Percentiles rank a stretch among this genome's conserved stretches.
These are phyloP conservation scores for Hippophae tibetana DNA, from an alignment of 306 rosid genomes.

Conservation along the genomic window DNA sequence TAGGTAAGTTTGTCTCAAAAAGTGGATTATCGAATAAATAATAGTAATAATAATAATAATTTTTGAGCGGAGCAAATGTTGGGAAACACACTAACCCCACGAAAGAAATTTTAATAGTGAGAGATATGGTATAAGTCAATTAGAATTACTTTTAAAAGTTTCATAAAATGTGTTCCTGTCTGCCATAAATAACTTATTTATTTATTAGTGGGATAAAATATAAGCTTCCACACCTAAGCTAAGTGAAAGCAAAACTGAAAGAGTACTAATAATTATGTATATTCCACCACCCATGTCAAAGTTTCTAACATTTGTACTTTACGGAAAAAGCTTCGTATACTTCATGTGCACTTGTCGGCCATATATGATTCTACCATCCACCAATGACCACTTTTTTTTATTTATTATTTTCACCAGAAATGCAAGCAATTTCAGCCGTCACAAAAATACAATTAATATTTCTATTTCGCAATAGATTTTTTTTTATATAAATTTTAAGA, in stretches of 20 bases:
- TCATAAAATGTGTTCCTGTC: conserved; percentile 62
- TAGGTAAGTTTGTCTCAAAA: too few species aligned
- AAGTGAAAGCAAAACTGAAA: not conserved
- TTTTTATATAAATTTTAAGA: too few species aligned
- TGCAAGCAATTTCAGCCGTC: too few species aligned
- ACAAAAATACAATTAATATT: too few species aligned
- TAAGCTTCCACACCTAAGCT: conserved; percentile 52
- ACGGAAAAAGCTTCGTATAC: conserved; percentile 42
- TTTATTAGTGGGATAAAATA: conserved; percentile 34
- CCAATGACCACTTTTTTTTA: not conserved
- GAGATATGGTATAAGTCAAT: not conserved
- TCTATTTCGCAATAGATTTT: too few species aligned
- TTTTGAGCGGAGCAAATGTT: conserved; percentile 5
- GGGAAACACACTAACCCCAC: conserved; percentile 68
- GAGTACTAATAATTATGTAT: conserved; percentile 8
- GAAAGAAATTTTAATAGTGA: conserved; percentile 1
- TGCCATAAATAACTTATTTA: conserved; percentile 29
- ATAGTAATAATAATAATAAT: too few species aligned
- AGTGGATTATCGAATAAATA: too few species aligned
- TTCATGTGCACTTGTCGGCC: conserved; percentile 84
- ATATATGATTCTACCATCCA: conserved; percentile 40
- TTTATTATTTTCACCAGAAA: not conserved
- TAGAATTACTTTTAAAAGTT: conserved; percentile 32
- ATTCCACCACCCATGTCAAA: conserved; percentile 57
- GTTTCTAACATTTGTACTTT: conserved; percentile 56